These are phyloP conservation scores for Plasmodium fragile DNA, from an alignment of 169 alveolate species.

Conservation along the genomic window DNA sequence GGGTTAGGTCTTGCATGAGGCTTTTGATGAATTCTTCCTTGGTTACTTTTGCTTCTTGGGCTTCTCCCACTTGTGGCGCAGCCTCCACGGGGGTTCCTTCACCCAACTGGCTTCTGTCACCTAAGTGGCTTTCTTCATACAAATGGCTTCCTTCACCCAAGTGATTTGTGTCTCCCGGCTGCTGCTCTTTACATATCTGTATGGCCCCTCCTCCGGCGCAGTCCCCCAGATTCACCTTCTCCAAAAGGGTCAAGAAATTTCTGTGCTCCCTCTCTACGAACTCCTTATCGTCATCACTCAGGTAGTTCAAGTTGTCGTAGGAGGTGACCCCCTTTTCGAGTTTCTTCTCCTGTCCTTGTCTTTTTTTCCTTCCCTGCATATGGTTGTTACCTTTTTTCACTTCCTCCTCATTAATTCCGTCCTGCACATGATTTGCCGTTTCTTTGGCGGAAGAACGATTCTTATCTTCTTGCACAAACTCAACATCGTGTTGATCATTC, in stretches of 20 bases:
- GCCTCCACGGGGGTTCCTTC: background rate
- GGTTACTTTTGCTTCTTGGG: background rate
- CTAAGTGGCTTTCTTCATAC: background rate
- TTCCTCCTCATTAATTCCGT: background rate
- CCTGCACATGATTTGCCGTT: background rate
- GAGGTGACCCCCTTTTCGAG: background rate
- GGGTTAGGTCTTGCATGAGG: constrained; percentile 8
- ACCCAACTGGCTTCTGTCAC: background rate
- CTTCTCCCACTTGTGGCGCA: background rate
- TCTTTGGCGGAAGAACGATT: background rate
- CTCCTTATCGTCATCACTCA: constrained; percentile 56
- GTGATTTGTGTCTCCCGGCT: background rate
- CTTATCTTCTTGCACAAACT: background rate
- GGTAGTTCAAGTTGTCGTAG: constrained; percentile 28
- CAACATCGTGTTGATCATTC: constrained; percentile 12
- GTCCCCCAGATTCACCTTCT: constrained; percentile 1
- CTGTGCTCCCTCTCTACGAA: constrained; percentile 45
- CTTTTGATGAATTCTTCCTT: constrained; percentile 2
- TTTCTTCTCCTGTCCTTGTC: background rate
- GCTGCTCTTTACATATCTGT: background rate
- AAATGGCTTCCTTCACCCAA: background rate
- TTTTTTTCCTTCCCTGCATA: constrained; percentile 16
- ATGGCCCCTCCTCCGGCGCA: background rate
- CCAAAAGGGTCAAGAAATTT: constrained; percentile 28
- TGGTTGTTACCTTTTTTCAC: constrained; percentile 3